Evolutionary conservation across 129 eudicot species (phyloP), one percentile per base, ranked within the genome.

Genomic region (Tanacetum coccineum): DNA sequence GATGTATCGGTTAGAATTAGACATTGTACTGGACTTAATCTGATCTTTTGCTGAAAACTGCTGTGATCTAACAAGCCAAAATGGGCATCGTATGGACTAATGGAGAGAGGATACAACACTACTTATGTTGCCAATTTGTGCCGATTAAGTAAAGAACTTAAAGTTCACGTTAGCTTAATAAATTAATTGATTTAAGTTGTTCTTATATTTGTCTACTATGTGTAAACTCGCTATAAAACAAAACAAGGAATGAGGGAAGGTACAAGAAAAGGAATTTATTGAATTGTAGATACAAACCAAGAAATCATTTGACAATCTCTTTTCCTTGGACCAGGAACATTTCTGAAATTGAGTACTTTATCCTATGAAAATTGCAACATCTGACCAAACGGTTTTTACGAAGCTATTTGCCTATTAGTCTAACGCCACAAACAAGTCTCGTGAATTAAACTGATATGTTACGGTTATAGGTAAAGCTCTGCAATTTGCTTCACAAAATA

Each of bases 151-250:
- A 46, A 48, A 50, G 32, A 17, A 12, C 1, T 32, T 10, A 30
- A 32, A 12, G 56, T 8, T 28, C 22, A 46, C 13, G 49, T 32
- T 17, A 47, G n/a, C n/a, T n/a, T n/a, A 26, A 6, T 42, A 39
- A 8, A 49, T 48, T 36, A 51, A 71, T 47, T 56, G 14, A 42
- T 62, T 57, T 20, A 20, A 49, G 46, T 28, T 68, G 75, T 61
- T 68, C 80, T 42, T 76, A 28, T 61, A 20, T 68, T 76, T 76
- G 80, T 76, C 75, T 67, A 20, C 22, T n/a, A 45, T 51, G 19
- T 55, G 20, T 53, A n/a, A 53, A 18, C 13, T 40, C 62, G 56
- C 64, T 67, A 59, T 55, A 67, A 75, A 67, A 68, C 69, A 75
- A 39, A 68, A 62, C 51, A 73, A 58, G 13, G 42, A 39, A 52